Percentiles rank a stretch among this genome's conserved stretches.
Evolutionary conservation across 805 yeast genomes (phyloP).

Genomic region (Torulaspora gathmanii): DNA sequence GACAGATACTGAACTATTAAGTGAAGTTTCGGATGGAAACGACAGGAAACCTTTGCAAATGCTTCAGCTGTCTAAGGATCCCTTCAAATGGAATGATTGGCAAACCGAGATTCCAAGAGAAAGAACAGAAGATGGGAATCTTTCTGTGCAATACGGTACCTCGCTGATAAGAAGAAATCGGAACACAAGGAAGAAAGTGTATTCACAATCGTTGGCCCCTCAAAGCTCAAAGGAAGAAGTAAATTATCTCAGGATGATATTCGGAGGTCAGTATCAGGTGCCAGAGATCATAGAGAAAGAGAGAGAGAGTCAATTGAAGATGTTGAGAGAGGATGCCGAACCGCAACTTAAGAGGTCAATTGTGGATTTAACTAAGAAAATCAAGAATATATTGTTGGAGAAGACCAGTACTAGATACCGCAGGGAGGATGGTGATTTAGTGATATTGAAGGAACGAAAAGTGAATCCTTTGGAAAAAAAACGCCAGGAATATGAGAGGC

Average conservation of each 20-base stretch:
- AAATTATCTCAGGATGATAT: slow-evolving; percentile 32
- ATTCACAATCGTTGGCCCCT: slow-evolving; percentile 14
- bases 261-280: slow-evolving; percentile 37
- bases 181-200: slow-evolving; percentile 2
- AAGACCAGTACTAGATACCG: slow-evolving; percentile 7
- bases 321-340: slow-evolving; percentile 24
- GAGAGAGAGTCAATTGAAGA: slow-evolving; percentile 24
- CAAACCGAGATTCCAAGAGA: slow-evolving; percentile 37
- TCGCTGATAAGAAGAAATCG: slow-evolving; percentile 28
- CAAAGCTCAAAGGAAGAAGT: slow-evolving; percentile 27
- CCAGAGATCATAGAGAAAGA: slow-evolving; percentile 29
- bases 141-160: slow-evolving; percentile 37
- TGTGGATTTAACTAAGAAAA: slow-evolving; percentile 27
- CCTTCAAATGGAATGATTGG: slow-evolving; percentile 31
- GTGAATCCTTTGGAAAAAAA: slow-evolving; percentile 27
- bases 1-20: too few species aligned
- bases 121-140: background rate
- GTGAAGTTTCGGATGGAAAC: background rate
- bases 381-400: slow-evolving; percentile 23
- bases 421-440: slow-evolving; percentile 24
- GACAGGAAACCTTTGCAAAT: slow-evolving; percentile 1
- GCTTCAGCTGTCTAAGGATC: slow-evolving; percentile 25
- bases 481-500: slow-evolving; percentile 19
- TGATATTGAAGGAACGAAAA: slow-evolving; percentile 29
- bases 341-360: slow-evolving; percentile 20